Evolutionary conservation across 805 yeast species (phyloP).

Genomic region (Debaryomyces castellii): DNA sequence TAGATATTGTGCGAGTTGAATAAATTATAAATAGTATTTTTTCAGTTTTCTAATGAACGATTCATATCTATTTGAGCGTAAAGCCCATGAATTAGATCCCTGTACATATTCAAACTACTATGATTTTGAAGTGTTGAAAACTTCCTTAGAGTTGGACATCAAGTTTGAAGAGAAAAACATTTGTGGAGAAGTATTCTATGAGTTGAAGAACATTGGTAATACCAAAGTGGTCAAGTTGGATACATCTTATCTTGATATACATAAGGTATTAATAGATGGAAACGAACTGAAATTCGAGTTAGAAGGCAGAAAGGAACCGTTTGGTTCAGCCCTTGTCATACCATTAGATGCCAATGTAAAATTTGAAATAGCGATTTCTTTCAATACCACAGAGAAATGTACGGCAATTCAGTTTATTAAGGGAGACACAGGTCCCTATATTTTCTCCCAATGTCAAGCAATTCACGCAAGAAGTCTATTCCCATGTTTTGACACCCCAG

Average conservation of each 20-base stretch:
- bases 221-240: slow-evolving; percentile 19
- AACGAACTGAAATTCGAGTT: slow-evolving; percentile 7
- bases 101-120: slow-evolving; percentile 30
- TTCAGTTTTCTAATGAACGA: neutral
- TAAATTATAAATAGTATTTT: neutral
- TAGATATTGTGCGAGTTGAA: neutral
- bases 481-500: slow-evolving; percentile 39
- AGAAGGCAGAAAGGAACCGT: slow-evolving; percentile 16
- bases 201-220: slow-evolving; percentile 10
- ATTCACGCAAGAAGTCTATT: slow-evolving; percentile 36
- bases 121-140: slow-evolving; percentile 17
- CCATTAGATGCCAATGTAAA: slow-evolving; percentile 8
- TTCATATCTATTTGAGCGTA: neutral
- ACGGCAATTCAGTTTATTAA: slow-evolving; percentile 36
- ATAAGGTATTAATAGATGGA: slow-evolving; percentile 18
- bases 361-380: slow-evolving; percentile 14
- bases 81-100: slow-evolving; percentile 22
- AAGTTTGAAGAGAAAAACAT: slow-evolving; percentile 22
- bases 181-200: slow-evolving; percentile 21
- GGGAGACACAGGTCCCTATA: slow-evolving; percentile 33
- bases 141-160: slow-evolving; percentile 21
- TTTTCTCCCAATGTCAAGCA: slow-evolving; percentile 37
- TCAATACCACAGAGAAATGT: slow-evolving; percentile 28
- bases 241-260: slow-evolving; percentile 24
- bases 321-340: slow-evolving; percentile 26